A percentile compares a stretch with the other conserved stretches of the same genome.
phyloP scores from a whole-genome alignment of 2,329 filamentous ascomycete genomes.

The Hypoxylon rubiginosum region DNA sequence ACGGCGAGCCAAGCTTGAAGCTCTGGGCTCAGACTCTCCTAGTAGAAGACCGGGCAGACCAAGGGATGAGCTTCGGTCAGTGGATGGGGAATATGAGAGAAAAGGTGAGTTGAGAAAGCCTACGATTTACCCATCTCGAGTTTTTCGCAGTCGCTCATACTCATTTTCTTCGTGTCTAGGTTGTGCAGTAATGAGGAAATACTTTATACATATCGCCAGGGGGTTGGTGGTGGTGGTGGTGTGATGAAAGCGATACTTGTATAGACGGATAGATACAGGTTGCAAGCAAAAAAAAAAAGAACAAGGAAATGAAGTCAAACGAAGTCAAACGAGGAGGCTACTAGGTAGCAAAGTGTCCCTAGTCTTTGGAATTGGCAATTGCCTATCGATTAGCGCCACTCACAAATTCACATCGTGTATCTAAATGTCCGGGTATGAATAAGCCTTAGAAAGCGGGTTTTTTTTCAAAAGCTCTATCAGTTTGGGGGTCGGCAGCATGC shows the following conservation, averaged over 20 bases:
- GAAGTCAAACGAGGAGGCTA: slow-evolving; percentile 18
- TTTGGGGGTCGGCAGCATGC: slow-evolving; percentile 1
- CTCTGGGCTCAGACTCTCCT: slow-evolving; percentile 97
- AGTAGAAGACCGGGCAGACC: slow-evolving; percentile 94
- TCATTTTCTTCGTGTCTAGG: slow-evolving; percentile 35
- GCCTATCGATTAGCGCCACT: slow-evolving; percentile 25
- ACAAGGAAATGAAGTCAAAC: slow-evolving; percentile 24
- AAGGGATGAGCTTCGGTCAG: slow-evolving; percentile 91
- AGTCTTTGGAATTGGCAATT: slow-evolving; percentile 12
- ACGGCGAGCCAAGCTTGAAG: slow-evolving; percentile 94
- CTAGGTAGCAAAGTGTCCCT: not conserved
- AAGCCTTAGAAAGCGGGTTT: slow-evolving; percentile 19
- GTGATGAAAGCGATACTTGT: slow-evolving; percentile 24
- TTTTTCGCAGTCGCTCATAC: slow-evolving; percentile 38
- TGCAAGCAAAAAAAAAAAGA: slow-evolving; percentile 6
- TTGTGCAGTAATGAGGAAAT: slow-evolving; percentile 35
- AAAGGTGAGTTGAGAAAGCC: slow-evolving; percentile 75
- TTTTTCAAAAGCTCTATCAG: too few species aligned
- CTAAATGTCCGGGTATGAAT: slow-evolving; percentile 16
- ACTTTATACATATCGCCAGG: slow-evolving; percentile 2
- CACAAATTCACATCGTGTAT: slow-evolving; percentile 20
- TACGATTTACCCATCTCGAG: slow-evolving; percentile 11
- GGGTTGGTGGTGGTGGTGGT: not conserved
- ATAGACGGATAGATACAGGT: slow-evolving; percentile 37
- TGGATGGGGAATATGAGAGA: slow-evolving; percentile 93